phyloP scores from a whole-genome alignment of 768 basidiomycete genomes.

The Leucogyrophana mollusca region DNA sequence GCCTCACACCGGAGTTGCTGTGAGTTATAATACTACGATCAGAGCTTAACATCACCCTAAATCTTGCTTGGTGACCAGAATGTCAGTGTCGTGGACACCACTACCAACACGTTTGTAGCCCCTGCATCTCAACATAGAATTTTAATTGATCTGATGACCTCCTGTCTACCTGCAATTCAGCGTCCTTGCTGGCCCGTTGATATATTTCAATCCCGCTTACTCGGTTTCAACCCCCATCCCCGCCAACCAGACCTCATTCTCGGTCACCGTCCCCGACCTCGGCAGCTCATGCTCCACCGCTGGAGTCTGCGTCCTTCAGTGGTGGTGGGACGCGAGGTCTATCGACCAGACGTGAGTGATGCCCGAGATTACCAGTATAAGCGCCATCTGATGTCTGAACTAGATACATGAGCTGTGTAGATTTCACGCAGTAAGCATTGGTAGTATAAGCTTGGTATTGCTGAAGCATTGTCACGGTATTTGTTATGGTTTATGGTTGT shows the following conservation, averaged over 20 bases:
- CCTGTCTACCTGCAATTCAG: too few species aligned
- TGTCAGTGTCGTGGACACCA: too few species aligned
- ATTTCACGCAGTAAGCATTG: constrained; percentile 27
- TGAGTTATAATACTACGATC: too few species aligned
- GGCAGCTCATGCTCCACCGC: constrained; percentile 25
- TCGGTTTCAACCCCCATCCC: constrained; percentile 1
- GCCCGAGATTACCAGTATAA: not conserved
- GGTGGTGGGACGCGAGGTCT: constrained; percentile 33
- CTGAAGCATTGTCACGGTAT: too few species aligned
- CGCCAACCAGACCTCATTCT: constrained; percentile 20
- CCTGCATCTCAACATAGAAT: not conserved
- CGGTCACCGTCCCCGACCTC: constrained; percentile 30
- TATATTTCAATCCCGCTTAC: not conserved
- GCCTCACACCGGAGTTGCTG: too few species aligned
- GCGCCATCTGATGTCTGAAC: constrained; percentile 20
- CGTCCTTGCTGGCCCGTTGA: not conserved
- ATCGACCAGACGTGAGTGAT: constrained; percentile 4
- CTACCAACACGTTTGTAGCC: too few species aligned
- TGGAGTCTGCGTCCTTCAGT: constrained; percentile 37
- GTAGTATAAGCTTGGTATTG: too few species aligned
- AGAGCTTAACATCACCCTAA: too few species aligned
- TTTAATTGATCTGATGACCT: not conserved
- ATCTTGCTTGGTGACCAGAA: too few species aligned
- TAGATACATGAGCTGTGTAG: constrained; percentile 33
- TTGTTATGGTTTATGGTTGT: too few species aligned